Evolutionary conservation across 148 eudicot species (phyloP).

Genomic region (Diospyros kaki): DNA sequence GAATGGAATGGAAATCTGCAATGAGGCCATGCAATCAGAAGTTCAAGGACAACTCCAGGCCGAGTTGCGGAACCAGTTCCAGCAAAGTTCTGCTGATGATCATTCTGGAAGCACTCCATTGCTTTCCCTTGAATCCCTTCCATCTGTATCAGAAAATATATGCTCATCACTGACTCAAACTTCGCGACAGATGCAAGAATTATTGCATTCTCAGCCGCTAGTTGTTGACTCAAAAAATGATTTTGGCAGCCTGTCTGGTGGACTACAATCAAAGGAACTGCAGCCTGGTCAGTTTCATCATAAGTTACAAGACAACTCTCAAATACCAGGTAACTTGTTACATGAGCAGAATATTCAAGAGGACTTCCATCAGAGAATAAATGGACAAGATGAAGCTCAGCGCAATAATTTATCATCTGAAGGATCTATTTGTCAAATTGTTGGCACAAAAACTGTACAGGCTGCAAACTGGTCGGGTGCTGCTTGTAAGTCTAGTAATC

Average conservation of each 20-base stretch:
- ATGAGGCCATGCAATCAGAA: conserved; percentile 48
- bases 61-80: conserved; percentile 45
- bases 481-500: conserved; percentile 27
- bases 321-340: conserved; percentile 35
- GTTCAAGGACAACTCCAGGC: conserved; percentile 49
- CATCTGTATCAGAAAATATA: conserved; percentile 42
- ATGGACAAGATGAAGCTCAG: conserved; percentile 67
- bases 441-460: conserved; percentile 32
- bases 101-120: conserved; percentile 35
- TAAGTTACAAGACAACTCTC: conserved; percentile 39
- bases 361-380: conserved; percentile 59
- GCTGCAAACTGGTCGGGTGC: conserved; percentile 28
- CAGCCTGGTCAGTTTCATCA: conserved; percentile 50
- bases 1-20: conserved; percentile 35
- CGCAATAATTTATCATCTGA: conserved; percentile 55
- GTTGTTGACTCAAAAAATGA: conserved; percentile 50
- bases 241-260: conserved; percentile 38
- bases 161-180: conserved; percentile 41
- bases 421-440: conserved; percentile 39
- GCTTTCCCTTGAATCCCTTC: conserved; percentile 37
- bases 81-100: conserved; percentile 35
- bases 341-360: conserved; percentile 53
- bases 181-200: conserved; percentile 41
- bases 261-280: conserved; percentile 40
- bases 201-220: conserved; percentile 38